A percentile compares a stretch with the other conserved stretches of the same genome.
phyloP scores from a whole-genome alignment of 345 rosid genomes.

The Hibiscus tridactylites region DNA sequence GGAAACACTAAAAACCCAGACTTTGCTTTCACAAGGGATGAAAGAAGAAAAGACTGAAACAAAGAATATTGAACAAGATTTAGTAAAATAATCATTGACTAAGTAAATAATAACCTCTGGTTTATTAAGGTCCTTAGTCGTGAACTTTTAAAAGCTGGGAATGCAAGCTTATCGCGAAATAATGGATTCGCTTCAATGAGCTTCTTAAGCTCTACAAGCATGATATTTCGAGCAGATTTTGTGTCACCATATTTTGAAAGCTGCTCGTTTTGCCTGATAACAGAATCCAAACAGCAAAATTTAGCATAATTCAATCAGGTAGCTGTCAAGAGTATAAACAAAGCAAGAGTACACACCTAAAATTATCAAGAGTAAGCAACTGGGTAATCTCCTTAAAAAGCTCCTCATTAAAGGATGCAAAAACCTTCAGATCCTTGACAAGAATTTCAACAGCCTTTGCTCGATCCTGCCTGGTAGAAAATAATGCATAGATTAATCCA shows the following conservation, averaged over 20 bases:
- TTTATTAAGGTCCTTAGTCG: conserved; percentile 78
- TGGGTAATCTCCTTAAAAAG: conserved; percentile 78
- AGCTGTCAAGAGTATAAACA: not conserved
- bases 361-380: conserved; percentile 62
- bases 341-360: conserved; percentile 40
- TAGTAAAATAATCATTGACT: not conserved
- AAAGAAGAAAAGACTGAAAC: not conserved
- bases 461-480: conserved; percentile 54
- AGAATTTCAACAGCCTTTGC: conserved; percentile 80
- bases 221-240: conserved; percentile 58
- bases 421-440: conserved; percentile 65
- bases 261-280: conserved; percentile 69
- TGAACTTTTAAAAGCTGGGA: conserved; percentile 61
- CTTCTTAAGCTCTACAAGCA: conserved; percentile 64
- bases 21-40: not conserved
- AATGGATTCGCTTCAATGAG: conserved; percentile 75
- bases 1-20: not conserved
- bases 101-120: conserved; percentile 49
- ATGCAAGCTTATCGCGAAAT: conserved; percentile 63
- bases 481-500: conserved; percentile 1
- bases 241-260: conserved; percentile 81
- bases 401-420: conserved; percentile 63
- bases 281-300: not conserved
- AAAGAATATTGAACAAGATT: not conserved
- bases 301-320: conserved; percentile 1